Base-by-base conservation (phyloP, 2,329 filamentous ascomycete species). In the Macrophomina tecta region DNA sequence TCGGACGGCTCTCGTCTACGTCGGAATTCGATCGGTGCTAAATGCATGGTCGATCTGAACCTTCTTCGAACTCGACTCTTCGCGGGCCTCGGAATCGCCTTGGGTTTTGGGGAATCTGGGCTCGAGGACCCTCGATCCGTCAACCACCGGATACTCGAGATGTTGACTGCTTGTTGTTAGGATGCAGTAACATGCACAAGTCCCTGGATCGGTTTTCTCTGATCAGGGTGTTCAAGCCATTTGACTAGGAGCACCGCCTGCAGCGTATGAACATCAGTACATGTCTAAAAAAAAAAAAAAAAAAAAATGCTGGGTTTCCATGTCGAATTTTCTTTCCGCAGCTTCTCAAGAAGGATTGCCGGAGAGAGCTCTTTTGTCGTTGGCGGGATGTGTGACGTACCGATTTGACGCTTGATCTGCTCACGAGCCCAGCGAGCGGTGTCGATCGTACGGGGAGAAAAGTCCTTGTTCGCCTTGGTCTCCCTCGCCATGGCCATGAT, bases 351-450 rank as follows among this genome's bases (percentile, higher is more conserved):
- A 46, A 51, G 1, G 48, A 51, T 23, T 11, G 23, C 23, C 23
- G 23, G 23, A 23, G 23, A 23, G 23, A 23, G 23, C 23, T 23
- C 23, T 23, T 23, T 23, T 23, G 23, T 38, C 36, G 11, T 38
- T 7, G 6, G 7, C 11, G 36, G 6, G 11, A 38, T 18, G 5
- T 18, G 3, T 18, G 4, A 52, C 64, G 12, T 66, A 81, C 79
- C 79, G 63, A 89, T 81, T 81, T 99, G 95, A 74, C 93, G 91
- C 86, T 97, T 98, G 79, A 98, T 94, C 79, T 97, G 93, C 82
- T 98, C 95, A 69, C 94, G 91, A 70, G 95, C 94, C 95, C 95
- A 99, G 74, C 94, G 91, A 76, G 95, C 95, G 55, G 95, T 98
- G 71, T 97, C 93, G 71, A 95, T 90, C 3, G 95, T 99, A 70